Evolutionary conservation across 352 stramenopile genomes (phyloP), one percentile per base, ranked within the genome.

Genomic region (Pilasporangium apinafurcum): DNA sequence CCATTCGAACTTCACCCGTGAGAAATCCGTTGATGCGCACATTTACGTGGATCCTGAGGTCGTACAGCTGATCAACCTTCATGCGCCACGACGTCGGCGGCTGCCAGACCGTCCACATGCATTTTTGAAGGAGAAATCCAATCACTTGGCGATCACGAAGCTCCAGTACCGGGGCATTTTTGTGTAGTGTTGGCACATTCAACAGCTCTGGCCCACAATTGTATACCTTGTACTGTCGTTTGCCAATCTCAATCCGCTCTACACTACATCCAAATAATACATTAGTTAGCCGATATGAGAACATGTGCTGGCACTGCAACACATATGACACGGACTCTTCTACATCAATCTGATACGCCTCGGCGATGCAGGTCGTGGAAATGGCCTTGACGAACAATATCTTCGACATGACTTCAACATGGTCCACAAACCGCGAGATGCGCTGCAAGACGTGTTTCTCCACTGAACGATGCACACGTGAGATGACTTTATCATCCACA

Each of bases 61-160:
- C 72, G 33, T 76, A 86, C 2, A 74, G 49, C 57, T 88, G 76
- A 37, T 83, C 73, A 4, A 69, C 62, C 31, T 86, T 85, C 33
- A 81, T 68, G 18, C 70, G 60, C 70, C 72, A 88, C 7, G 72
- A 79, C 10, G 62, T 57, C 0, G 70, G 59, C n/a, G 72, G 72
- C 30, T 78, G 57, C 76, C 76, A 88, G 17, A 51, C 32, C n/a
- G 70, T 63, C 68, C 68, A 82, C 8, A 58, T 42, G 29, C 63
- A 82, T 32, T 59, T 59, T 17, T 33, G 38, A 14, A 82, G 41
- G 14, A 82, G 27, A 22, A 79, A 82, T 4, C 56, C 39, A 6
- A 42, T 48, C 24, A 76, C 53, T 6, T 57, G 25, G 4, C 39
- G 37, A 12, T 73, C 52, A 17, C 59, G 51, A 14, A 81, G 46